phyloP scores from a whole-genome alignment of 1,139 yeast genomes.

The Eremothecium gossypii region DNA sequence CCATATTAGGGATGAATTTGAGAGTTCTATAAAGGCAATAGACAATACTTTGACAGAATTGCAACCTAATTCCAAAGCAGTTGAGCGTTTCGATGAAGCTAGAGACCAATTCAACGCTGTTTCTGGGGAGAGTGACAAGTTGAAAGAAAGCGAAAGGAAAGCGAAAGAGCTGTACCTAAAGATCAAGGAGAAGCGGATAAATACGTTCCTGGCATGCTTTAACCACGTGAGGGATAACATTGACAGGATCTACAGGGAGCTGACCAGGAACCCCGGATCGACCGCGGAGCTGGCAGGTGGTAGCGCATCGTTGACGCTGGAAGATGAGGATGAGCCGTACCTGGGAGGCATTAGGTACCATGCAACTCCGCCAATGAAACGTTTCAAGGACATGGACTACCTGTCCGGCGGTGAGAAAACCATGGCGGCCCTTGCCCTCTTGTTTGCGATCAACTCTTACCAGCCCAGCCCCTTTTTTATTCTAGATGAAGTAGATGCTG shows the following conservation, averaged over 20 bases:
- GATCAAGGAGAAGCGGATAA: slow-evolving; percentile 51
- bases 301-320: slow-evolving; percentile 78
- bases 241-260: slow-evolving; percentile 77
- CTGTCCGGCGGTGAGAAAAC: slow-evolving; percentile 96
- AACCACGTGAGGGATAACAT: slow-evolving; percentile 64
- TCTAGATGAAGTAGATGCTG: slow-evolving; percentile 95
- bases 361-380: slow-evolving; percentile 94
- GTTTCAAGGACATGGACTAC: slow-evolving; percentile 88
- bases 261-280: slow-evolving; percentile 49
- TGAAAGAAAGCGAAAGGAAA: slow-evolving; percentile 53
- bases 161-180: slow-evolving; percentile 49
- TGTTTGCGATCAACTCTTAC: slow-evolving; percentile 84
- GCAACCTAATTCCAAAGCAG: slow-evolving; percentile 75
- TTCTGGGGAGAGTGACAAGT: slow-evolving; percentile 55
- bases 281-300: slow-evolving; percentile 75
- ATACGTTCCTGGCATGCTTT: slow-evolving; percentile 61
- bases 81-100: slow-evolving; percentile 65
- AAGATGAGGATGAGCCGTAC: slow-evolving; percentile 86
- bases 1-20: slow-evolving; percentile 32
- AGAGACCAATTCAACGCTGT: slow-evolving; percentile 50
- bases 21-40: slow-evolving; percentile 42
- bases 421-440: slow-evolving; percentile 85
- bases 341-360: slow-evolving; percentile 76
- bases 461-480: slow-evolving; percentile 96
- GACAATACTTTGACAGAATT: slow-evolving; percentile 50